Evolutionary conservation across 2,329 filamentous ascomycete species (phyloP).

Genomic region (Exserohilum rostratum): DNA sequence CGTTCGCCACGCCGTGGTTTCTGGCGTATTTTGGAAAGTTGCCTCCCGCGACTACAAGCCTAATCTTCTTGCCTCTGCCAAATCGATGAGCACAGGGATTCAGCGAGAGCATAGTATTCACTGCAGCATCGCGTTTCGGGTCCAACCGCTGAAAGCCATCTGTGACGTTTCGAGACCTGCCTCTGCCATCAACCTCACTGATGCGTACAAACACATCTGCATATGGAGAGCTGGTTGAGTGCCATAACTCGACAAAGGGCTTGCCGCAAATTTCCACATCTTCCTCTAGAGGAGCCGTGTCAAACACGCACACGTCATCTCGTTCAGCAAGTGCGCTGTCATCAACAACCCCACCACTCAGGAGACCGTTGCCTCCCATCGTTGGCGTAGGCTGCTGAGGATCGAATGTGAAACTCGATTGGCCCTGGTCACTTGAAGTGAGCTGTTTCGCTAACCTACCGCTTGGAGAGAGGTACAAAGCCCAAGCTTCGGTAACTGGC

Average conservation of each 20-base stretch:
- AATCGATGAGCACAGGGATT: constrained; percentile 18
- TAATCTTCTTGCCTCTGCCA: constrained; percentile 10
- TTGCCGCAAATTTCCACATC: not conserved
- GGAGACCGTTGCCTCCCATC: constrained; percentile 19
- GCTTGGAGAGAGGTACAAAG: not conserved
- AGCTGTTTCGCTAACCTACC: not conserved
- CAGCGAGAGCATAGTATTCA: constrained; percentile 2
- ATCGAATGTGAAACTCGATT: constrained; percentile 18
- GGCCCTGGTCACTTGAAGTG: not conserved
- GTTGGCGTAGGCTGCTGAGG: constrained; percentile 19
- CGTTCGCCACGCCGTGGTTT: too few species aligned
- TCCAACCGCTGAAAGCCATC: constrained; percentile 17
- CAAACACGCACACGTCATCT: constrained; percentile 17
- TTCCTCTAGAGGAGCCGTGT: not conserved
- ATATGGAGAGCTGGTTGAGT: constrained; percentile 11
- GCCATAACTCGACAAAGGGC: constrained; percentile 6
- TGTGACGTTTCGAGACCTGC: constrained; percentile 16
- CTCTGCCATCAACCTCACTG: constrained; percentile 19
- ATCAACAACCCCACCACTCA: constrained; percentile 9
- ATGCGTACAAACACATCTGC: constrained; percentile 23
- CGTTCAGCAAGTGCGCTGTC: constrained; percentile 16
- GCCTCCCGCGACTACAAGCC: constrained; percentile 17
- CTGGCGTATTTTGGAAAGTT: not conserved
- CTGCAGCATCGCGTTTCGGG: not conserved
- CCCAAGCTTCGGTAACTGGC: not conserved